Base-by-base conservation (phyloP, 805 yeast species). In the Blastobotrys robertii region DNA sequence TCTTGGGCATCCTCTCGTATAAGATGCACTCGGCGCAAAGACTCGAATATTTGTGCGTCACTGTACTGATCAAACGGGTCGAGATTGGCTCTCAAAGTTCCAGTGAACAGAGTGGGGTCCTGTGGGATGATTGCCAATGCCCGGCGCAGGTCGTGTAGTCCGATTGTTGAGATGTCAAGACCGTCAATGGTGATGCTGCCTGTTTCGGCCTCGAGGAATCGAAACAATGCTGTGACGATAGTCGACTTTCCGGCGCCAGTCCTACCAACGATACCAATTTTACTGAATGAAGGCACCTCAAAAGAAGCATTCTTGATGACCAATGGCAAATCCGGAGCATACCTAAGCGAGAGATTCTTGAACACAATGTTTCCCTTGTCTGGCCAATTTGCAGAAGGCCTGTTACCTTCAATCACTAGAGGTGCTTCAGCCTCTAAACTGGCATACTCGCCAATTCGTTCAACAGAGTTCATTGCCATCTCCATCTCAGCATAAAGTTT, bases 161-260 rank as follows among this genome's bases (percentile, higher is more conserved):
- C 86, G 47, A 82, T 53, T 10, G 69, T 64, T 12, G 76, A 57
- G 41, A 78, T 76, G 54, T 82, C 77, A 29, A 81, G 45, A 3
- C 79, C 85, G 59, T 83, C 92, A 50, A 82, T 78, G 8, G 57
- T 44, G 33, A 83, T 73, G 1, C 57, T 52, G 8, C 92, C 92
- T 4, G 59, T 42, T 10, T 68, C 70, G 8, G 81, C 60, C 52
- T 82, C 90, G 39, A 69, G 49, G 43, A 66, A 48, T 42, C 79
- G 58, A 68, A 90, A 90, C 53, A 90, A 73, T 2, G 97, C 95
- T 4, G 96, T 84, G 50, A 90, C 86, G 47, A 90, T 86, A 0
- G 98, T 88, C 0, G 96, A 86, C 62, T 90, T 90, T 54, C 98
- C 98, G 13, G 97, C 97, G 60, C 98, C 98, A 0, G 98, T 90